phyloP scores from a whole-genome alignment of 306 rosid species.

The Quercus suber region DNA sequence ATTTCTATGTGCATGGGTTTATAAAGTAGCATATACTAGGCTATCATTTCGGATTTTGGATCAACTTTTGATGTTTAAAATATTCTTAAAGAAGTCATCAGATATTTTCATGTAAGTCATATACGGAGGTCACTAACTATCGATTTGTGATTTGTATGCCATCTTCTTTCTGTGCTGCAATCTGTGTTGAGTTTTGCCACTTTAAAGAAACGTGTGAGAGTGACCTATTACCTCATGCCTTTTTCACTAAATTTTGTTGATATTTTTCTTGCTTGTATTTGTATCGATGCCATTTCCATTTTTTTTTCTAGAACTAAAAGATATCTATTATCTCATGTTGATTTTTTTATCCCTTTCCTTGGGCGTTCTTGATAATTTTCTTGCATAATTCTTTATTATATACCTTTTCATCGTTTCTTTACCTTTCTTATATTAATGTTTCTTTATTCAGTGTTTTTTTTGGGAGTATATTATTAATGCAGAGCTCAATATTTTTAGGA shows the following conservation, averaged over 20 bases:
- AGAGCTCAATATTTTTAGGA: conserved; percentile 48
- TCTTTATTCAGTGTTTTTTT: neutral
- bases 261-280: no score
- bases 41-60: neutral
- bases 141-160: neutral
- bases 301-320: neutral
- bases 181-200: neutral
- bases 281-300: no score
- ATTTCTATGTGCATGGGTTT: neutral
- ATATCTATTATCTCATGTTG: neutral
- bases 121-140: neutral
- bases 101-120: neutral
- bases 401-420: neutral
- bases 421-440: neutral
- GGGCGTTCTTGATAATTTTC: neutral
- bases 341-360: neutral
- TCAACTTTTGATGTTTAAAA: neutral
- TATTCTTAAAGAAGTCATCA: neutral
- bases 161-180: neutral
- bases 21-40: neutral
- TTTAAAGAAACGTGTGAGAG: neutral
- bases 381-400: neutral
- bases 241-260: neutral
- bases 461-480: conserved; percentile 15
- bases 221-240: neutral